Evolutionary conservation across 805 yeast species (phyloP).

Genomic region (Ogataea chonburiensis): DNA sequence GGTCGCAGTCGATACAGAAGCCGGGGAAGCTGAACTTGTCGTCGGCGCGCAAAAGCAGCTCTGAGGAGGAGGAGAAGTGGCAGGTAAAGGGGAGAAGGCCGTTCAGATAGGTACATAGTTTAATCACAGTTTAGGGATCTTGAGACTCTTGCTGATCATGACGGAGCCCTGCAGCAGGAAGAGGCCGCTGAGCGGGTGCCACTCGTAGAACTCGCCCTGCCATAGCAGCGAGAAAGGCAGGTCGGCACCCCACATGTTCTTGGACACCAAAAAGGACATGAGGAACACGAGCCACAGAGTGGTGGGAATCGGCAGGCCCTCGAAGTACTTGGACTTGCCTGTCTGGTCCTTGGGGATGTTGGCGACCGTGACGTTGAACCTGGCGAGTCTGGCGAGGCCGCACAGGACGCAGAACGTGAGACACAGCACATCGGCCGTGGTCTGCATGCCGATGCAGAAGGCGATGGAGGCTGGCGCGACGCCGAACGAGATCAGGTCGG

Average conservation of each 20-base stretch:
- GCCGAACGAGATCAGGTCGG: conserved; percentile 92
- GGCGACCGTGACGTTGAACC: conserved; percentile 92
- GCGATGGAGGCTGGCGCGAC: conserved; percentile 95
- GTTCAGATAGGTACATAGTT: conserved; percentile 19
- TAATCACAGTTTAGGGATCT: conserved; percentile 80
- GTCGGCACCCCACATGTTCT: conserved; percentile 39
- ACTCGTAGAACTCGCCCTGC: conserved; percentile 57
- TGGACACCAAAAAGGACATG: conserved; percentile 67
- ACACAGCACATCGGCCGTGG: conserved; percentile 75
- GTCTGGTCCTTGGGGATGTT: conserved; percentile 84
- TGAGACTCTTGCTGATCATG: conserved; percentile 86
- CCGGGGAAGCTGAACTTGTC: conserved; percentile 16
- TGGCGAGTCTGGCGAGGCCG: conserved; percentile 89
- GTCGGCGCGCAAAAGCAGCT: conserved; percentile 16
- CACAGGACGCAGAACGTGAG: conserved; percentile 86
- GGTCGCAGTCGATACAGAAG: conserved; percentile 9
- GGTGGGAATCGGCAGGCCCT: conserved; percentile 95
- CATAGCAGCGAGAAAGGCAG: conserved; percentile 69
- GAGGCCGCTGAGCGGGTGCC: conserved; percentile 66
- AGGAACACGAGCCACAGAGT: conserved; percentile 69
- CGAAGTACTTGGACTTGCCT: conserved; percentile 90
- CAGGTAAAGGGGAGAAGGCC: conserved; percentile 28
- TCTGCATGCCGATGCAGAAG: conserved; percentile 83
- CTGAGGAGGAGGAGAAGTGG: conserved; percentile 20
- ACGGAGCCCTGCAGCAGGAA: conserved; percentile 84